A percentile compares a stretch with the other conserved stretches of the same genome.
Conservation (phyloP, 192 early-diverging fungal genomes). For the Pecoramyces ruminantium region DNA sequence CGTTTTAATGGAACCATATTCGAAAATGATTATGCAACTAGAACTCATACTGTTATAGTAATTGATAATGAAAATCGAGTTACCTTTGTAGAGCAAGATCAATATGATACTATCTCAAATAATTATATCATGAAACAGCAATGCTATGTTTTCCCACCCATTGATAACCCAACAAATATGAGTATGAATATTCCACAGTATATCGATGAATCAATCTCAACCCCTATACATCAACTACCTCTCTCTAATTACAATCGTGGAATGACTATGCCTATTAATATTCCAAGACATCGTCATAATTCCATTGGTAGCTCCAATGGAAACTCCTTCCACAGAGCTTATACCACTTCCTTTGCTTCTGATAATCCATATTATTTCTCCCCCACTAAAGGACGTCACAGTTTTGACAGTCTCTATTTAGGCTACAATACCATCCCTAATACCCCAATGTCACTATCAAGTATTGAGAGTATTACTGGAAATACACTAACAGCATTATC, state of each 20-base stretch:
- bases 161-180: no score
- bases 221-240: no score
- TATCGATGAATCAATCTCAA: no score
- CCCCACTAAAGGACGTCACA: neutral
- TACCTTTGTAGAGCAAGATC: neutral
- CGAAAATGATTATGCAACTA: neutral
- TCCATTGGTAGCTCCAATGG: neutral
- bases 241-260: neutral
- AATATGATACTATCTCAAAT: neutral
- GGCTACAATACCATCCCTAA: neutral
- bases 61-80: neutral
- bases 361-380: neutral
- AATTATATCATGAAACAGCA: neutral
- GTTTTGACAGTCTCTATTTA: neutral
- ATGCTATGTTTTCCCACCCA: neutral
- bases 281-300: neutral
- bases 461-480: neutral
- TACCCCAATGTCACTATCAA: neutral
- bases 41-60: neutral
- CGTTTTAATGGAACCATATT: neutral
- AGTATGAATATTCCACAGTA: no score
- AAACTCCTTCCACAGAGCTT: neutral
- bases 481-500: neutral
- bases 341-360: neutral
- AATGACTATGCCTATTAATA: neutral